Evolutionary conservation across 306 rosid species (phyloP).

Genomic region (Vachellia pachyceras): DNA sequence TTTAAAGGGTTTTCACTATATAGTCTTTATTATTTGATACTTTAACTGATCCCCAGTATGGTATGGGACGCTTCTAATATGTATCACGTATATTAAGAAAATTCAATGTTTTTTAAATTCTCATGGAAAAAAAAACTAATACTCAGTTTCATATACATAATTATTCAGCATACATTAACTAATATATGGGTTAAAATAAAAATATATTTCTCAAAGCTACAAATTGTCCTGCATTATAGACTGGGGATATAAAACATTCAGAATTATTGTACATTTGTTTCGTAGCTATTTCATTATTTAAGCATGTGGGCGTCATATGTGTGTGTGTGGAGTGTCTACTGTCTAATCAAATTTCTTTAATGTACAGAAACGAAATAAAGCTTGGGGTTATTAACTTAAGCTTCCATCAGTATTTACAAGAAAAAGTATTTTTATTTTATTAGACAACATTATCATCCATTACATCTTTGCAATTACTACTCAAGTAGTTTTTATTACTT

Average conservation of each 20-base stretch:
- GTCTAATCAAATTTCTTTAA: background rate
- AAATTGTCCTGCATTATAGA: background rate
- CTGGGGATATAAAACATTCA: background rate
- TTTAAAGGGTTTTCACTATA: background rate
- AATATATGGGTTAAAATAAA: too few relatives aligned
- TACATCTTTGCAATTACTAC: too few relatives aligned
- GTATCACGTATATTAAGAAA: too few relatives aligned
- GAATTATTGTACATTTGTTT: background rate
- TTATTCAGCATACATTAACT: background rate
- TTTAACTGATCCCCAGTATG: background rate
- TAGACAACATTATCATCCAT: too few relatives aligned
- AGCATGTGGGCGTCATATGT: too few relatives aligned
- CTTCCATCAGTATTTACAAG: background rate
- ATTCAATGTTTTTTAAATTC: too few relatives aligned
- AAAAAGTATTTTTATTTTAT: too few relatives aligned
- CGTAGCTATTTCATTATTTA: background rate
- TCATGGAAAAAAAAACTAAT: background rate
- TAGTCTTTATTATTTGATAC: background rate
- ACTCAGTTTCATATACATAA: background rate
- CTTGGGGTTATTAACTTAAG: background rate
- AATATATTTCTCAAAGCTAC: background rate
- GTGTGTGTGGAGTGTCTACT: background rate
- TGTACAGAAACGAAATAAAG: background rate
- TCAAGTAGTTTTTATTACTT: too few relatives aligned
- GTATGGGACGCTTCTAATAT: too few relatives aligned